A percentile compares a stretch with the other conserved stretches of the same genome.
Evolutionary conservation across 2,329 filamentous ascomycete genomes (phyloP).

Genomic region (Aureobasidium sp.): DNA sequence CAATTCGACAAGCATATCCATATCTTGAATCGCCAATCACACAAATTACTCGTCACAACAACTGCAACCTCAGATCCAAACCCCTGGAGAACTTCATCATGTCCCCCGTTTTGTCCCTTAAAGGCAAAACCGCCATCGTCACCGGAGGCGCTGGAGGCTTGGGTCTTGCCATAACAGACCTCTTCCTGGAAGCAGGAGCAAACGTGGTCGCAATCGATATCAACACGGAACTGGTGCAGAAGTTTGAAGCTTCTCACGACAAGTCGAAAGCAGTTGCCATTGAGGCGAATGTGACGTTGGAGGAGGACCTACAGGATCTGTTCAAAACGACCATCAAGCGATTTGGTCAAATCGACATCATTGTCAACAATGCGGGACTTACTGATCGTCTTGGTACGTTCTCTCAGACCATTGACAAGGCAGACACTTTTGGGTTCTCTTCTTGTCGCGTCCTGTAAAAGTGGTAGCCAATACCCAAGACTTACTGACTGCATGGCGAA

Average conservation of each 20-base stretch:
- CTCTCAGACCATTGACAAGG: neutral
- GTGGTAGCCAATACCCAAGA: neutral
- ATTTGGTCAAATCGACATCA: slow-evolving; percentile 48
- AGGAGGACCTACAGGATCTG: slow-evolving; percentile 31
- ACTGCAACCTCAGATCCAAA: neutral
- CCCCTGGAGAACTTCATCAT: neutral
- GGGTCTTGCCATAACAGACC: slow-evolving; percentile 28
- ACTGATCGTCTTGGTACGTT: slow-evolving; percentile 45
- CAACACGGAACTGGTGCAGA: slow-evolving; percentile 26
- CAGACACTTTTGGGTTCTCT: neutral
- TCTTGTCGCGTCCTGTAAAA: neutral
- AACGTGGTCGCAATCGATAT: slow-evolving; percentile 33
- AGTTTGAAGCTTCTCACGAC: slow-evolving; percentile 23
- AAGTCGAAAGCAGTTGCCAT: slow-evolving; percentile 26
- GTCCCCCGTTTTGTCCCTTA: neutral
- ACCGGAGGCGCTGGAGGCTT: slow-evolving; percentile 30
- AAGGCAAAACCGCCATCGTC: slow-evolving; percentile 27
- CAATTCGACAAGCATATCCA: neutral
- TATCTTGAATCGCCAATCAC: neutral
- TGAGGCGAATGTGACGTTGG: slow-evolving; percentile 34
- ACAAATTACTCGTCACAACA: neutral
- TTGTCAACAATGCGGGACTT: slow-evolving; percentile 44
- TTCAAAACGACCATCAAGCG: slow-evolving; percentile 30
- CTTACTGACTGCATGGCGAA: neutral
- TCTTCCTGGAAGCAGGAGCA: slow-evolving; percentile 27